phyloP scores from a whole-genome alignment of 2,329 filamentous ascomycete species.

The Fusarium dimerum region DNA sequence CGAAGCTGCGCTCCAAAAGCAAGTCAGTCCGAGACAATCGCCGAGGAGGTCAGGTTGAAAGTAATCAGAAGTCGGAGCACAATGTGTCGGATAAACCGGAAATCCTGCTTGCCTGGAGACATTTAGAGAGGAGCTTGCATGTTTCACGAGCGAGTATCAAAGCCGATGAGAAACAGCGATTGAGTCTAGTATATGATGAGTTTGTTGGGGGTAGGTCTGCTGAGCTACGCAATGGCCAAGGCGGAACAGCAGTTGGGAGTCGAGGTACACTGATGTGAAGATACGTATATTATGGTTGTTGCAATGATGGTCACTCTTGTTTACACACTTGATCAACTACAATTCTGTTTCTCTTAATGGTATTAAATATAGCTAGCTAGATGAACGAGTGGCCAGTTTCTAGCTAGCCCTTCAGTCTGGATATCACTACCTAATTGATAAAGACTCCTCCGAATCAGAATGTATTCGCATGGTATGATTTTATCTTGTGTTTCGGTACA shows the following conservation, averaged over 20 bases:
- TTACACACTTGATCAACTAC: no score
- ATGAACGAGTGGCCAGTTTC: no score
- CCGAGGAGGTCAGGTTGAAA: conserved; percentile 79
- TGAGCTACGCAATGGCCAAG: conserved; percentile 1
- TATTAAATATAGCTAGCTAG: no score
- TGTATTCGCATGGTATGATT: no score
- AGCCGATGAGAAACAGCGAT: conserved; percentile 61
- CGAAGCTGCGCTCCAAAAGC: conserved; percentile 48
- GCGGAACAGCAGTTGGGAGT: background rate
- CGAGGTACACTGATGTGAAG: background rate
- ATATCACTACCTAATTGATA: no score
- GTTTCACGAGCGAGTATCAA: conserved; percentile 83
- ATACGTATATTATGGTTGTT: no score
- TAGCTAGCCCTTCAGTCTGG: no score
- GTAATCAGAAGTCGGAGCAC: conserved; percentile 54
- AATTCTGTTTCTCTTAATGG: no score
- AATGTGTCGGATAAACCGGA: conserved; percentile 50
- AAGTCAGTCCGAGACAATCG: conserved; percentile 68
- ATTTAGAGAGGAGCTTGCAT: conserved; percentile 75
- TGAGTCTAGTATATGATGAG: conserved; percentile 1
- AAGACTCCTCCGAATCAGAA: no score
- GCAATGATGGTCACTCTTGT: no score
- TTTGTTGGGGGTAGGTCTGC: conserved; percentile 4
- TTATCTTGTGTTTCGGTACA: no score
- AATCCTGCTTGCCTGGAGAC: conserved; percentile 81